These are phyloP conservation scores for Aristolochia fimbriata DNA, from an alignment of 164 flowering plant genomes.

Conservation along the genomic window DNA sequence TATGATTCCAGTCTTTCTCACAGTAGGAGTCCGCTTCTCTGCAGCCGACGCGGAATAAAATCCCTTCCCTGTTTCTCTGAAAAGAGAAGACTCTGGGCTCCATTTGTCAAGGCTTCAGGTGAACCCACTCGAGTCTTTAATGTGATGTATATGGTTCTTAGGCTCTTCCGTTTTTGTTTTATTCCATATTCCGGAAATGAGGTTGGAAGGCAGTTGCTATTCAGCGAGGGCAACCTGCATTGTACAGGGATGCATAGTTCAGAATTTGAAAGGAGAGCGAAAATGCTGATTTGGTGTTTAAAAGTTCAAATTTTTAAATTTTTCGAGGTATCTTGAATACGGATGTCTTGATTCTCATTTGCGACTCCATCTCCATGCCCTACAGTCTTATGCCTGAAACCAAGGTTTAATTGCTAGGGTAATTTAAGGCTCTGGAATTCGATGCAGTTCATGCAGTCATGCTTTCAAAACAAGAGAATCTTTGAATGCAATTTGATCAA, in stretches of 20 bases:
- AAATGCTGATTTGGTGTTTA: no score
- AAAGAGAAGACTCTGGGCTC: neutral
- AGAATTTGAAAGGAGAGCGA: no score
- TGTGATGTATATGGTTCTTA: neutral
- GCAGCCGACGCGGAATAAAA: slow-evolving; percentile 4
- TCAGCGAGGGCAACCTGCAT: no score
- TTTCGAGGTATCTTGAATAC: neutral
- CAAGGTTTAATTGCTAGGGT: no score
- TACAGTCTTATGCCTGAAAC: neutral
- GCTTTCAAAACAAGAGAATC: no score
- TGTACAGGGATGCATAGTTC: no score
- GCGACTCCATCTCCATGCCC: neutral
- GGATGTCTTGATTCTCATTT: neutral
- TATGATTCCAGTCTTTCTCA: neutral
- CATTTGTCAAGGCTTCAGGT: neutral
- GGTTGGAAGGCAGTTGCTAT: neutral
- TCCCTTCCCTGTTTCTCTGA: slow-evolving; percentile 8
- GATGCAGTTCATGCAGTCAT: neutral
- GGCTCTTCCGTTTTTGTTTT: neutral
- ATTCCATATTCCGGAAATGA: neutral
- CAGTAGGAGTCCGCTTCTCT: slow-evolving; percentile 1
- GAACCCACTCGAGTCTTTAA: neutral
- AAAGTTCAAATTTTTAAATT: no score
- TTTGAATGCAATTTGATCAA: no score
- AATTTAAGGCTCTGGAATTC: neutral